Evolutionary conservation across 805 yeast species (phyloP), one percentile per base, ranked within the genome.

Genomic region (Metschnikowia borealis): DNA sequence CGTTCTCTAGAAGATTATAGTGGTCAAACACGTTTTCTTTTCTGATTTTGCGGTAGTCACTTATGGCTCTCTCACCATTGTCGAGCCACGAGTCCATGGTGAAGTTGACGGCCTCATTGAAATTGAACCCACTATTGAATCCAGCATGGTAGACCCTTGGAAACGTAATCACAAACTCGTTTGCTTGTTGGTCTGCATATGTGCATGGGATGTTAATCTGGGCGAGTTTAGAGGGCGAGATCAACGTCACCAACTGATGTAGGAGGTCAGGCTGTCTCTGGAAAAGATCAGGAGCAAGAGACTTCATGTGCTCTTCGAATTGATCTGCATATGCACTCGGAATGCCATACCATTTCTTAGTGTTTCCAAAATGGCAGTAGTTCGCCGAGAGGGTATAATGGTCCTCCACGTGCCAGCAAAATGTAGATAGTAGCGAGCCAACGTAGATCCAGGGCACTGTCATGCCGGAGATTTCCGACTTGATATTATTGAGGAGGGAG

Each of bases 391-490:
- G 74, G 0, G 97, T 88, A 63, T 87, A 89, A 63, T 92, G 97
- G 66, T 91, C 98, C 62, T 91, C 98, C 51, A 87, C 85, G 65
- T 92, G 97, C 97, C 97, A 92, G 67, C 98, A 91, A 63, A 92
- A 92, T 1, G 97, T 89, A 2, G 96, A 86, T 60, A 89, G 83
- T 45, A 89, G 74, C 46, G 95, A 88, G 0, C 98, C 98, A 14
- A 91, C 82, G 61, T 91, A 91, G 2, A 90, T 78, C 98, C 98
- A 91, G 0, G 98, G 98, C 17, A 87, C 79, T 0, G 97, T 90
- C 89, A 91, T 91, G 0, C 98, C 98, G 0, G 96, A 85, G 2
- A 92, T 86, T 32, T 81, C 78, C 17, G 81, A 78, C 50, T 80
- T 79, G 50, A 86, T 75, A 58, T 80, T 80, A 49, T 83, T 82